These are phyloP conservation scores for Metschnikowia reukaufii DNA, from an alignment of 805 yeast genomes.

Conservation along the genomic window DNA sequence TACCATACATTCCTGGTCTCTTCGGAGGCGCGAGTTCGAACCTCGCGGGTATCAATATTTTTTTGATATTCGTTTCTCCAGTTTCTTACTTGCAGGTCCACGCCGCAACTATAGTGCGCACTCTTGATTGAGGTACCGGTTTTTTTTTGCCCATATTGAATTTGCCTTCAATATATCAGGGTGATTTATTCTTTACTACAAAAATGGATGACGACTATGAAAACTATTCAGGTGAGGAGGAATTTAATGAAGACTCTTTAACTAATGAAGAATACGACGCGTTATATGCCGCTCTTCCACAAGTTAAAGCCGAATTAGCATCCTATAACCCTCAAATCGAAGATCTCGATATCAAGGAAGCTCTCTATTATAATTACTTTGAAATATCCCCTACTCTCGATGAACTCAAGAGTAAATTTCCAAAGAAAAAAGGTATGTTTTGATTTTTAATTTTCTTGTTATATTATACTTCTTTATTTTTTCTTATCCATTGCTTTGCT, in stretches of 20 bases:
- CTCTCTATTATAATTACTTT: conserved; percentile 59
- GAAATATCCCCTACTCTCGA: conserved; percentile 51
- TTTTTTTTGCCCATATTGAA: neutral
- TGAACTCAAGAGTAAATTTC: conserved; percentile 41
- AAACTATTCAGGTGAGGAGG: conserved; percentile 29
- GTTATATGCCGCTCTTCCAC: conserved; percentile 45
- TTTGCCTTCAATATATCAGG: neutral
- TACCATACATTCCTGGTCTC: conserved; percentile 30
- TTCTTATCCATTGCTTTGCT: conserved; percentile 1
- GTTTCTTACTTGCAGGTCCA: no score
- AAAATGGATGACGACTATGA: conserved; percentile 26
- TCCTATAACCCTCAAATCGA: conserved; percentile 45
- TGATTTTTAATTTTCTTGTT: neutral
- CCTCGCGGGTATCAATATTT: conserved; percentile 29
- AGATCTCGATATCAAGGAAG: conserved; percentile 54
- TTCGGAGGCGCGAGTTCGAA: conserved; percentile 33
- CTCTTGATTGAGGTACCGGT: neutral
- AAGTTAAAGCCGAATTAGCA: conserved; percentile 35
- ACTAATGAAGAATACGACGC: conserved; percentile 43
- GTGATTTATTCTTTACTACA: neutral
- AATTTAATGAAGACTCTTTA: conserved; percentile 39
- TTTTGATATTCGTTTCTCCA: conserved; percentile 9
- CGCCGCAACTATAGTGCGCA: neutral
- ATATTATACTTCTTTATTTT: neutral
- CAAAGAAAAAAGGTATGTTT: conserved; percentile 47